These are phyloP conservation scores for Diutina pseudorugosa DNA, from an alignment of 1,139 yeast species.

Conservation along the genomic window DNA sequence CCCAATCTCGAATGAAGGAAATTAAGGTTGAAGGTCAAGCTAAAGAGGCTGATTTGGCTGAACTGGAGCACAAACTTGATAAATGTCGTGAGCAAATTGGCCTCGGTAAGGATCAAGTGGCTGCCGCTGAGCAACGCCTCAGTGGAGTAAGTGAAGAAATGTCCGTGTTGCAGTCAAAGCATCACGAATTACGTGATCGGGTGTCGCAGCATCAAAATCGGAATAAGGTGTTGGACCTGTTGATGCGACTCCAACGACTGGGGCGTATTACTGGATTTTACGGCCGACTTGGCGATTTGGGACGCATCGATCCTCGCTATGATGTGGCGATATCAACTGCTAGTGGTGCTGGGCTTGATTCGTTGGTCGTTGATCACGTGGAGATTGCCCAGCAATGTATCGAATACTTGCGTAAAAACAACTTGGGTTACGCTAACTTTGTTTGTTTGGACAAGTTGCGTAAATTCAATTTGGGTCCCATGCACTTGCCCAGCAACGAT, in stretches of 20 bases:
- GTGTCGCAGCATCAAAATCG: slow-evolving; percentile 51
- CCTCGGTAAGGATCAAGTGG: slow-evolving; percentile 48
- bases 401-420: slow-evolving; percentile 71
- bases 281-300: slow-evolving; percentile 87
- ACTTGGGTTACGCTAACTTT: slow-evolving; percentile 83
- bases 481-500: slow-evolving; percentile 53
- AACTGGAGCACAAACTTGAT: slow-evolving; percentile 30
- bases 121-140: slow-evolving; percentile 34
- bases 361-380: slow-evolving; percentile 88
- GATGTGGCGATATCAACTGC: slow-evolving; percentile 95
- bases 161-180: slow-evolving; percentile 46
- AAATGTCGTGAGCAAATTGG: slow-evolving; percentile 41
- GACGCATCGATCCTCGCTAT: slow-evolving; percentile 73
- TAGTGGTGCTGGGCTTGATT: slow-evolving; percentile 70
- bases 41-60: slow-evolving; percentile 34
- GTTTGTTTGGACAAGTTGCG: slow-evolving; percentile 69
- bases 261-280: slow-evolving; percentile 82
- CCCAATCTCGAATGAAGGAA: slow-evolving; percentile 33
- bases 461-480: slow-evolving; percentile 43
- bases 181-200: slow-evolving; percentile 49
- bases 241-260: slow-evolving; percentile 57
- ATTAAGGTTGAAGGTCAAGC: slow-evolving; percentile 42
- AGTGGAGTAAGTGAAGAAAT: slow-evolving; percentile 42
- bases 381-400: slow-evolving; percentile 90
- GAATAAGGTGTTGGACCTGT: slow-evolving; percentile 59